Evolutionary conservation across 169 alveolate genomes (phyloP), one percentile per base, ranked within the genome.

Genomic region (Plasmodium adleri): DNA sequence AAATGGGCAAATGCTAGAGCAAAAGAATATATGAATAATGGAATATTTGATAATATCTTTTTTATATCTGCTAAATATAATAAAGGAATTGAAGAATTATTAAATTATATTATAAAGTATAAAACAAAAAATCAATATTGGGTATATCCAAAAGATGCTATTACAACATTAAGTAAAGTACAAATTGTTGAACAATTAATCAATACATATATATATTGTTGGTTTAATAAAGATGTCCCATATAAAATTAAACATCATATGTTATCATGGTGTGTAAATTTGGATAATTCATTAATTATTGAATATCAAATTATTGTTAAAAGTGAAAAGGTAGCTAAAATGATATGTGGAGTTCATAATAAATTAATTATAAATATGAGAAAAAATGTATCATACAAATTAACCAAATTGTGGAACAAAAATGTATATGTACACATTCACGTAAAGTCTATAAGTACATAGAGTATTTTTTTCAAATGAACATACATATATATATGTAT

Each of bases 211-310:
- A 74, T 94, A 47, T 93, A 90, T 91, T 94, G 96, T 59, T 94
- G 96, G 96, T 94, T 94, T 91, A 94, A 93, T 92, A 93, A 91
- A 90, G 96, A 94, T 52, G 91, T 93, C 59, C 96, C 96, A n/a
- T 94, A 94, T 74, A 90, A 74, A 74, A 75, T 94, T 5, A 91
- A 89, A 50, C 96, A 94, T 59, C 89, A 92, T 68, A 89, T 92
- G 64, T 75, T 93, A 58, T 95, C 95, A 28, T 94, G 96, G 96
- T 88, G 94, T 45, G 73, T 59, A 17, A 74, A 91, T 62, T 92
- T 92, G 17, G 80, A 94, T 72, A 92, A 93, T 17, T 66, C 93
- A 1, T 88, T 92, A 22, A 89, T 91, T 26, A 94, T 94, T 54
- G 96, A 94, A 73, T 86, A 88, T 89, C 95, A 91, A 85, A 26